Evolutionary conservation across 441 rosid species (phyloP), one percentile per base, ranked within the genome.

Genomic region (Arabidopsis hybrid): DNA sequence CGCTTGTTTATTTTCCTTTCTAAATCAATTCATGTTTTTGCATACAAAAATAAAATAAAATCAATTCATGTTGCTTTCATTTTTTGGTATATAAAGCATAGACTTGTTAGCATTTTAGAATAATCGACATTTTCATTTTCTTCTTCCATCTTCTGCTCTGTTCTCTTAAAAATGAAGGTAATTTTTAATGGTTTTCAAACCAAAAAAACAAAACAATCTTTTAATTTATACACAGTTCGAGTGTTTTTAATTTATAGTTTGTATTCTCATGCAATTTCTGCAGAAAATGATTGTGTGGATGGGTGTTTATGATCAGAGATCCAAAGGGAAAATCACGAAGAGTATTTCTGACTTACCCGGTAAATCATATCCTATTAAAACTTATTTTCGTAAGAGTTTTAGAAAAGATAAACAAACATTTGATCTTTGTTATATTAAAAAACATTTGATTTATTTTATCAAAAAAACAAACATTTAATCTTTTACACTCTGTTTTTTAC

Each of bases 161-260:
- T 38, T 59, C 46, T 59, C 61, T 34, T 8, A 14, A 32, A n/a
- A 57, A 57, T 34, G 61, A 32, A n/a, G 61, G 26, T 57, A 35
- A 18, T 14, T 7, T 56, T 32, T 32, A 3, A 52, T 29, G 36
- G 58, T 56, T n/a, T 56, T 32, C 17, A 31, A 29, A 55, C 5
- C 3, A 51, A 6, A 29, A 7, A 34, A 14, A 21, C 0, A 21
- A 21, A 21, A 21, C 18, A 57, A 11, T 14, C 18, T 34, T 57
- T 57, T 57, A 2, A 14, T 57, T 35, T 34, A 55, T 31, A 55
- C 3, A 55, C 7, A 12, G 36, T 29, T 52, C 35, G 16, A 53
- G 17, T 29, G 5, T 21, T 53, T 53, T 56, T n/a, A 34, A 56
- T 34, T n/a, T 5, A 56, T 55, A 3, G 12, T 56, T 6, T 14